phyloP scores from a whole-genome alignment of 495 filamentous ascomycete genomes.

The Neurospora sp. region DNA sequence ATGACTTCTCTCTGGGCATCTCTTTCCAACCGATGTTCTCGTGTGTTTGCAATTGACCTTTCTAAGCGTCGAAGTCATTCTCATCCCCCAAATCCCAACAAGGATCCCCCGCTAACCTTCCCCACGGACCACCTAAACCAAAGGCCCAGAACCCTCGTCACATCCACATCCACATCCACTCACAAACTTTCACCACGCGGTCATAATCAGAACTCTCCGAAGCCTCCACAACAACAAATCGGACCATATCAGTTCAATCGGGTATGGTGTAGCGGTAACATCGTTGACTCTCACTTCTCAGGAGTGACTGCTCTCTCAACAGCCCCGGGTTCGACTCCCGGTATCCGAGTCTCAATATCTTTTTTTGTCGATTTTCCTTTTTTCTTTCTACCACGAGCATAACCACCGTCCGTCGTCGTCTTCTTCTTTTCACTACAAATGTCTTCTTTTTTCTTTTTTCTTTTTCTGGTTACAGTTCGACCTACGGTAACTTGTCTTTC shows the following conservation, averaged over 20 bases:
- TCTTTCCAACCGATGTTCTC: not conserved
- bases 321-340: not conserved
- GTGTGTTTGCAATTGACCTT: no score
- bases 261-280: not conserved
- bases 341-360: not conserved
- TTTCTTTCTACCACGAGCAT: not conserved
- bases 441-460: not conserved
- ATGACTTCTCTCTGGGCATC: not conserved
- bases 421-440: no score
- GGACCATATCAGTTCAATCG: not conserved
- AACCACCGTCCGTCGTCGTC: no score
- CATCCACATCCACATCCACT: not conserved
- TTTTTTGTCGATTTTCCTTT: not conserved
- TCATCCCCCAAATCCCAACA: not conserved
- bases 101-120: not conserved
- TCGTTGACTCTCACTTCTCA: not conserved
- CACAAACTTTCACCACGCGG: not conserved
- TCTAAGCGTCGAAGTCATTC: not conserved
- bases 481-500: no score
- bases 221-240: not conserved
- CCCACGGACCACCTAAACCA: not conserved
- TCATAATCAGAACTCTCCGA: not conserved
- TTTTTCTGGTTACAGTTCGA: not conserved
- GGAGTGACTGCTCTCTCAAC: not conserved
- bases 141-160: not conserved